phyloP scores from a whole-genome alignment of 1,284 basidiomycete species.

The Puccinia polysora region DNA sequence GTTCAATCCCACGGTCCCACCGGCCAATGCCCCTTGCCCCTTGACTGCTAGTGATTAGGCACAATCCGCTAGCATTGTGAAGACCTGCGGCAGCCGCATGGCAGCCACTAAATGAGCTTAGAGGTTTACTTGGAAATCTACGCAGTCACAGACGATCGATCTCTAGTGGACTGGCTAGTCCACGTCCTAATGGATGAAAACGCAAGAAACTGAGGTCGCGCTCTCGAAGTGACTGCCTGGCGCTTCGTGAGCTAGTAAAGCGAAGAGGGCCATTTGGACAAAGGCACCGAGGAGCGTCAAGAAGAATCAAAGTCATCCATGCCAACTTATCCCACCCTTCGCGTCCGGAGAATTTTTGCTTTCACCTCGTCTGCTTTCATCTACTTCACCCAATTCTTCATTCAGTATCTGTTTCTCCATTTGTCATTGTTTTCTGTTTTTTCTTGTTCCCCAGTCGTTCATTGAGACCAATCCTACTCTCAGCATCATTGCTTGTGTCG shows the following conservation, averaged over 20 bases:
- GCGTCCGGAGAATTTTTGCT: too few relatives aligned
- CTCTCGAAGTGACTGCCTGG: not conserved
- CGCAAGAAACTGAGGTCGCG: not conserved
- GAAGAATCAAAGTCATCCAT: not conserved
- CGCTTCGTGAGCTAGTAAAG: not conserved
- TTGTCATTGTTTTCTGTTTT: constrained; percentile 2
- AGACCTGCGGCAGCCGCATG: not conserved
- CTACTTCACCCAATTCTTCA: constrained; percentile 1
- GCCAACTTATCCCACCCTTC: too few relatives aligned
- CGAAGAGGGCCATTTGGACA: not conserved
- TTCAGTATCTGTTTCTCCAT: constrained; percentile 24
- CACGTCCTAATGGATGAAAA: constrained; percentile 11
- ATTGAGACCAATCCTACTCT: not conserved
- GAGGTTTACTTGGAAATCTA: constrained; percentile 18
- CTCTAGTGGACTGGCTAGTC: constrained; percentile 1
- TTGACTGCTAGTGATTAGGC: not conserved
- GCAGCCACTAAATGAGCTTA: not conserved
- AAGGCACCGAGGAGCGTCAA: constrained; percentile 4
- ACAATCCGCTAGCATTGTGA: not conserved
- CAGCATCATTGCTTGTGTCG: not conserved
- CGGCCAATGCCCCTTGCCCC: not conserved
- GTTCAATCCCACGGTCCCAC: not conserved
- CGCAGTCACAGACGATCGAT: constrained; percentile 4
- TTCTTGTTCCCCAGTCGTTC: constrained; percentile 11
- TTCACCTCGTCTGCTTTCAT: too few relatives aligned